Evolutionary conservation across 2,329 filamentous ascomycete genomes (phyloP).

Genomic region (Pseudocercospora fuligena): DNA sequence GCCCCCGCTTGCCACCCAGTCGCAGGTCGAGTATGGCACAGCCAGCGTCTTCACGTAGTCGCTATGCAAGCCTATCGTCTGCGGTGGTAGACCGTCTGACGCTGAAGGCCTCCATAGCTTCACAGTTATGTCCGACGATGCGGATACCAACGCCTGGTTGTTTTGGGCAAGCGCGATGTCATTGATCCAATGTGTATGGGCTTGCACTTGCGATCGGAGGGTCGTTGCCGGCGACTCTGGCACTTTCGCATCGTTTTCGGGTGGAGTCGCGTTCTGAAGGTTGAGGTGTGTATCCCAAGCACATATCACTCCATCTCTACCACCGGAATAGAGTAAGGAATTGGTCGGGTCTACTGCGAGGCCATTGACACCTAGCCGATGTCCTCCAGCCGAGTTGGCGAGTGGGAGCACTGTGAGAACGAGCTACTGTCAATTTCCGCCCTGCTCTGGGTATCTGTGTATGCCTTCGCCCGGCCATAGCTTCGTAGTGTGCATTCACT

Average conservation of each 20-base stretch:
- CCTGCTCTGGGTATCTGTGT: neutral
- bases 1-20: slow-evolving; percentile 93
- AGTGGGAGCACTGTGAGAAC: slow-evolving; percentile 63
- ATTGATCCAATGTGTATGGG: slow-evolving; percentile 96
- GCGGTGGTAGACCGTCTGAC: slow-evolving; percentile 66
- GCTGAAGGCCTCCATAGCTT: slow-evolving; percentile 85
- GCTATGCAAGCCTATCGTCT: slow-evolving; percentile 86
- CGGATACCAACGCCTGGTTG: slow-evolving; percentile 80
- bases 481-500: slow-evolving; percentile 28
- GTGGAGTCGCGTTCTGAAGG: slow-evolving; percentile 52
- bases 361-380: slow-evolving; percentile 93
- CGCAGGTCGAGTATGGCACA: slow-evolving; percentile 69
- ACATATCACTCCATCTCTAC: slow-evolving; percentile 92
- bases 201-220: slow-evolving; percentile 69
- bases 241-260: slow-evolving; percentile 42
- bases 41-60: slow-evolving; percentile 97
- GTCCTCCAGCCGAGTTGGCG: slow-evolving; percentile 71
- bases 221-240: slow-evolving; percentile 48
- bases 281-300: slow-evolving; percentile 88
- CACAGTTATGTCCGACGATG: slow-evolving; percentile 91
- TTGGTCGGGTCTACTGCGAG: slow-evolving; percentile 83
- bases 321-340: slow-evolving; percentile 91
- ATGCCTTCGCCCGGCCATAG: neutral
- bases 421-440: slow-evolving; percentile 18
- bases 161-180: slow-evolving; percentile 81